phyloP scores from a whole-genome alignment of 345 rosid species.

The Noccaea bulbosa region DNA sequence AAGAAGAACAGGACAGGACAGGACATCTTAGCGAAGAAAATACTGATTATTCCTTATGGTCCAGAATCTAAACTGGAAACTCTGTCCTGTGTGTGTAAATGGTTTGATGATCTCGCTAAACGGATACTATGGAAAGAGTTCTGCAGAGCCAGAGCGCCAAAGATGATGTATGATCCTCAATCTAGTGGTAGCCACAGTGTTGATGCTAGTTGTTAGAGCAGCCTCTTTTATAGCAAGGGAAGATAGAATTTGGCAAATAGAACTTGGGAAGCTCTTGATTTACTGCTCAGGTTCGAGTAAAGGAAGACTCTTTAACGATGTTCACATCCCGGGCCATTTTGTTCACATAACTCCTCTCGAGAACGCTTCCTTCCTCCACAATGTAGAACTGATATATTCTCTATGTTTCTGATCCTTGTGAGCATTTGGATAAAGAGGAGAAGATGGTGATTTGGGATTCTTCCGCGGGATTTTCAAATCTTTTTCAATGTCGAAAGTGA shows the following conservation, averaged over 20 bases:
- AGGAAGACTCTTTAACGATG: constrained; percentile 71
- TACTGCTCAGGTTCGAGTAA: constrained; percentile 83
- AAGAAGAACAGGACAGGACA: no score
- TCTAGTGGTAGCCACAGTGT: constrained; percentile 91
- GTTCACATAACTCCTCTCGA: constrained; percentile 89
- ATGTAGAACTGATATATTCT: constrained; percentile 74
- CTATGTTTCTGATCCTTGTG: constrained; percentile 98
- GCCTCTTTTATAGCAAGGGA: no score
- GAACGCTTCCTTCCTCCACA: constrained; percentile 94
- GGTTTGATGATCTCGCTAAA: constrained; percentile 97
- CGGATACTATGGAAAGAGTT: constrained; percentile 97
- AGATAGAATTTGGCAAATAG: no score
- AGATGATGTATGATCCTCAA: constrained; percentile 89
- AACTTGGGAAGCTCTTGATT: constrained; percentile 86
- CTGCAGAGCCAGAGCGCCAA: constrained; percentile 87
- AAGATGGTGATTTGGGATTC: constrained; percentile 94
- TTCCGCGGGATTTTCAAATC: constrained; percentile 98
- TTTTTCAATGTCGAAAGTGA: constrained; percentile 71
- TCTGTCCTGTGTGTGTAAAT: constrained; percentile 80
- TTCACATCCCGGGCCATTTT: constrained; percentile 87
- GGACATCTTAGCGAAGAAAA: no score
- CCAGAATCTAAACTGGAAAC: constrained; percentile 90
- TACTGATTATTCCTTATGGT: constrained; percentile 86
- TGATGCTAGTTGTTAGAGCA: constrained; percentile 99
- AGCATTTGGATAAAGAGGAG: constrained; percentile 96